Conservation (phyloP, 1,284 basidiomycete genomes). For the Tilletiaria anomala region DNA sequence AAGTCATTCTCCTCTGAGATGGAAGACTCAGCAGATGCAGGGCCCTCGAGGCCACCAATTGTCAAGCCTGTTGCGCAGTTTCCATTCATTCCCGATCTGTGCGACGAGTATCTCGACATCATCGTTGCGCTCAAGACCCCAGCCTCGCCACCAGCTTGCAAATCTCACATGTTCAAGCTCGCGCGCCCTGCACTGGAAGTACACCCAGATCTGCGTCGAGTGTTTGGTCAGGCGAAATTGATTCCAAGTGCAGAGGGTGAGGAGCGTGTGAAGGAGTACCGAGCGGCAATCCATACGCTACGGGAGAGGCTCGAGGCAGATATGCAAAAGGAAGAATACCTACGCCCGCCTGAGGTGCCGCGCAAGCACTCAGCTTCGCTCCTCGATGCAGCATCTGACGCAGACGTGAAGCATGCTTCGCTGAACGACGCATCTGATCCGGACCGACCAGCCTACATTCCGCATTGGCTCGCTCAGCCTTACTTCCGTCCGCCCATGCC, state of each 20-base stretch:
- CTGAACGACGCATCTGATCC: too few relatives aligned
- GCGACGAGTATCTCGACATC: conserved; percentile 76
- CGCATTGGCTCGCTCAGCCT: conserved; percentile 73
- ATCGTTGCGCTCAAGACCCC: conserved; percentile 58
- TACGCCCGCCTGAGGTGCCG: too few relatives aligned
- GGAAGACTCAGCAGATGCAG: not conserved
- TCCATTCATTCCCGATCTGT: conserved; percentile 8
- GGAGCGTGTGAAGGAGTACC: conserved; percentile 44
- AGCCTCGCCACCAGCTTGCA: conserved; percentile 62
- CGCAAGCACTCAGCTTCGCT: too few relatives aligned
- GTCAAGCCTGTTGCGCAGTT: conserved; percentile 7
- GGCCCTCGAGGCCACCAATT: not conserved
- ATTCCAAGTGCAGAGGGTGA: conserved; percentile 25
- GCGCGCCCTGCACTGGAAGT: conserved; percentile 60
- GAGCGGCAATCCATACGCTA: too few relatives aligned
- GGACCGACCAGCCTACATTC: conserved; percentile 52
- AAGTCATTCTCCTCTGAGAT: not conserved
- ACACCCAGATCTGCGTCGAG: conserved; percentile 59
- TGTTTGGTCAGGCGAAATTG: conserved; percentile 46
- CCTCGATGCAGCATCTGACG: too few relatives aligned
- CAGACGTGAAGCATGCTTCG: too few relatives aligned
- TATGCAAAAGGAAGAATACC: too few relatives aligned
- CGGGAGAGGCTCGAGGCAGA: too few relatives aligned
- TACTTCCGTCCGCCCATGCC: too few relatives aligned
- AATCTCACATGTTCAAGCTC: conserved; percentile 84